Percentiles rank a stretch among this genome's conserved stretches.
Conservation (phyloP, 1,284 basidiomycete species). For the Pascua sp. region DNA sequence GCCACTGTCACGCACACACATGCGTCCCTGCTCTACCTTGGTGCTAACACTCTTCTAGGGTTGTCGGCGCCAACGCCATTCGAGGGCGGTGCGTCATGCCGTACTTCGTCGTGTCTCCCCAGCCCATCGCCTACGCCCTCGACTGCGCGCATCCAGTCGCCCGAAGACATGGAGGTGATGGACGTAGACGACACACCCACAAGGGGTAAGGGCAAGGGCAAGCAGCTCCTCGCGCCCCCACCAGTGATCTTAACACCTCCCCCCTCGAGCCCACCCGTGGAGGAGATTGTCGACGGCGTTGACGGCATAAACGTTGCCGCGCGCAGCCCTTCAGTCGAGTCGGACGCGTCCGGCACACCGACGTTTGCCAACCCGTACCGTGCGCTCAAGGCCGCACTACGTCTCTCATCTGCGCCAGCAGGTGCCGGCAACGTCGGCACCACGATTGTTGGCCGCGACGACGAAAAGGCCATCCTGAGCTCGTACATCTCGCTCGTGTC, state of each 20-base stretch:
- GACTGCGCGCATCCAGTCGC: conserved; percentile 15
- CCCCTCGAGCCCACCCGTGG: background rate
- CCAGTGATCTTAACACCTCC: conserved; percentile 25
- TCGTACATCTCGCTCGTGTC: conserved; percentile 33
- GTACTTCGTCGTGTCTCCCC: conserved; percentile 24
- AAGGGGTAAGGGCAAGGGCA: conserved; percentile 17
- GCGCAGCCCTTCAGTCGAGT: background rate
- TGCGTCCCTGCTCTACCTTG: no score
- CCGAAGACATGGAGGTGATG: conserved; percentile 22
- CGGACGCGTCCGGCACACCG: conserved; percentile 1
- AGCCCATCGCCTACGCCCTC: conserved; percentile 39
- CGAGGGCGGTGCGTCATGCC: background rate
- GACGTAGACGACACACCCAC: conserved; percentile 31
- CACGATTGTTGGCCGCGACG: conserved; percentile 41
- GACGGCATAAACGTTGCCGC: conserved; percentile 7
- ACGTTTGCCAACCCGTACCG: conserved; percentile 38
- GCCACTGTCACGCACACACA: no score
- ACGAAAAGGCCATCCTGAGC: conserved; percentile 37
- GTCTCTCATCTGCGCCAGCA: conserved; percentile 29
- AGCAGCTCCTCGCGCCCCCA: conserved; percentile 34
- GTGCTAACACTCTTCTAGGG: no score
- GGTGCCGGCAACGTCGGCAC: conserved; percentile 13
- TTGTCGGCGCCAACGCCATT: no score
- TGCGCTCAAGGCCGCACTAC: conserved; percentile 41
- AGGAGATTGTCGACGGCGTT: conserved; percentile 2